Base-by-base conservation (phyloP, 2,329 filamentous ascomycete genomes). In the Colletotrichum sp. region DNA sequence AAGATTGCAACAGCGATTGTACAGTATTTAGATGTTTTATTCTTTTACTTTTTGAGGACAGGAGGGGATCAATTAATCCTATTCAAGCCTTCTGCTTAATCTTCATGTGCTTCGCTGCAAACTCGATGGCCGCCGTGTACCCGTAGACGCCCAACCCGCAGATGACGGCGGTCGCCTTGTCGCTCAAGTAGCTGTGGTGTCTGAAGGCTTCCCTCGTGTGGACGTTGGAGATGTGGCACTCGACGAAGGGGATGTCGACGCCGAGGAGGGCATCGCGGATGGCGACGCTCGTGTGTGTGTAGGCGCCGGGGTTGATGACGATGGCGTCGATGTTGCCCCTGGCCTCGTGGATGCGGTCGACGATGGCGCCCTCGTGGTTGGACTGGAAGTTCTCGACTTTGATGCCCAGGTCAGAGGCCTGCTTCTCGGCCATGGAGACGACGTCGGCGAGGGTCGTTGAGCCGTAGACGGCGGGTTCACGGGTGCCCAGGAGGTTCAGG, bases 191-290 rank as follows among this genome's bases (percentile, higher is more conserved):
- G 78, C 93, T 95, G 78, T 93, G 92, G 78, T 92, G 90, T 69
- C 94, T 88, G 80, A 78, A 78, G 2, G 87, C 80, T 85, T 96
- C 95, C 10, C 95, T 85, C 34, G 91, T 90, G 83, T 96, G 94
- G 3, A 96, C 90, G 82, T 96, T 96, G 71, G 89, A 92, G 39
- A 96, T 89, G 82, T 96, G 94, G n/a, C 95, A 84, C 85, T 96
- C 95, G 63, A 96, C 87, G 80, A 96, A 96, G 0, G 94, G 94
- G 26, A 95, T 92, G 8, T 87, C 88, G 0, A 95, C 92, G 6
- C 91, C 93, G 0, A 92, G 83, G 30, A 96, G 85, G 0, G 95
- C 94, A 83, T 96, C 95, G n/a, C 95, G 88, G 74, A 96, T 88
- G 1, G 92, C 93, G 2, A 96, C 92, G 80, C 91, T 94, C 1